Conservation (phyloP, 148 eudicot genomes). For the Euryodendron excelsum region DNA sequence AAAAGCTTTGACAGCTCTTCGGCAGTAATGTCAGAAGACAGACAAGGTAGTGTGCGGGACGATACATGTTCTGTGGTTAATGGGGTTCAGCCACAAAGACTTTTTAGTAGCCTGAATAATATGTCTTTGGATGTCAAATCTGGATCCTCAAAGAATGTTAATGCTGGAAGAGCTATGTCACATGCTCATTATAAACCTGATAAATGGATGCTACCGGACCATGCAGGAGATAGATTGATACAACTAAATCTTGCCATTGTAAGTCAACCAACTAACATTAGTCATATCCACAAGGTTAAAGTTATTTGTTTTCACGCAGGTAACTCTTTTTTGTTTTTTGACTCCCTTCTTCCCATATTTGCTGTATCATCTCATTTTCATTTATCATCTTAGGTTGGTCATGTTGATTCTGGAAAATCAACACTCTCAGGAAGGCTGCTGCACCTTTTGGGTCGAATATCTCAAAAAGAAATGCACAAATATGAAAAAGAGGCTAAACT, state of each 20-base stretch:
- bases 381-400: constrained; percentile 67
- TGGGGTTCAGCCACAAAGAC: constrained; percentile 29
- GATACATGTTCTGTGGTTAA: constrained; percentile 24
- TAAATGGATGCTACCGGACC: constrained; percentile 75
- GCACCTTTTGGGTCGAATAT: constrained; percentile 76
- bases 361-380: not conserved
- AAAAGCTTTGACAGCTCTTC: constrained; percentile 33
- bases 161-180: constrained; percentile 34
- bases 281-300: not conserved
- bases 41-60: constrained; percentile 26
- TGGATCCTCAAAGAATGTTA: constrained; percentile 39
- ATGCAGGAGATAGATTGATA: constrained; percentile 39
- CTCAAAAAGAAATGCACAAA: constrained; percentile 89
- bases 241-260: constrained; percentile 98
- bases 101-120: constrained; percentile 34
- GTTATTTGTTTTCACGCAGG: constrained; percentile 5
- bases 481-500: constrained; percentile 84
- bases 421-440: constrained; percentile 93
- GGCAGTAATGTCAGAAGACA: constrained; percentile 23
- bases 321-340: not conserved
- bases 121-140: constrained; percentile 44
- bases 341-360: not conserved
- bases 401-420: constrained; percentile 99
- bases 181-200: constrained; percentile 66
- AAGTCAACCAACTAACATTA: constrained; percentile 27